These are phyloP conservation scores for Auricularia cornea DNA, from an alignment of 768 basidiomycete species.

Conservation along the genomic window DNA sequence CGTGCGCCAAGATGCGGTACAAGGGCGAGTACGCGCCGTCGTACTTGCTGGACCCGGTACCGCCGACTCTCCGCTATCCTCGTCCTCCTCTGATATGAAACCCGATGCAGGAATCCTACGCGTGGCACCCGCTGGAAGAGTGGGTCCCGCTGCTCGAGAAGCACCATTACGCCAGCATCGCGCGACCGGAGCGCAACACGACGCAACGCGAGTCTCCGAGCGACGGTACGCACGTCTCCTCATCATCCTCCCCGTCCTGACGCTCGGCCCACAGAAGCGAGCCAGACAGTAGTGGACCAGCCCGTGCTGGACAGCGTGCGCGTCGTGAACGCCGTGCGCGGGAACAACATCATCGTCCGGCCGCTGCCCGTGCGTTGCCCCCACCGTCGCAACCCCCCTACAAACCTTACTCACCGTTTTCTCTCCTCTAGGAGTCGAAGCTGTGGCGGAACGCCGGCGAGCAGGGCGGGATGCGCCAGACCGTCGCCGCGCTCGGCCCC, in stretches of 20 bases:
- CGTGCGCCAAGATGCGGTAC: constrained; percentile 92
- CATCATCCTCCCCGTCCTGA: too few relatives aligned
- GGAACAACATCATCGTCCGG: constrained; percentile 1
- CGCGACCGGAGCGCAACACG: constrained; percentile 37
- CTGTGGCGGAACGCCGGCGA: constrained; percentile 6
- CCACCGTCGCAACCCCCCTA: neutral
- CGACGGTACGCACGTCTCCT: neutral
- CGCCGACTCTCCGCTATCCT: constrained; percentile 10
- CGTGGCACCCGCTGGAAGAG: constrained; percentile 59
- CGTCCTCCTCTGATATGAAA: neutral
- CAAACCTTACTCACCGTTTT: neutral
- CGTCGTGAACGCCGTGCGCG: neutral
- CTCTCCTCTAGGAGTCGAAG: constrained; percentile 5
- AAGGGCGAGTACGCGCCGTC: constrained; percentile 92
- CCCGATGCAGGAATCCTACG: constrained; percentile 57
- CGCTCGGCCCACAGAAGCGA: too few relatives aligned
- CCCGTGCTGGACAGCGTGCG: constrained; percentile 4
- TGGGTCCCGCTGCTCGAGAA: constrained; percentile 57
- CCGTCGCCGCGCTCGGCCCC: constrained; percentile 12
- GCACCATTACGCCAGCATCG: constrained; percentile 63
- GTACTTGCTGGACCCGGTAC: constrained; percentile 77
- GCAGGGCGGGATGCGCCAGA: constrained; percentile 8
- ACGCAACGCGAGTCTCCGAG: neutral
- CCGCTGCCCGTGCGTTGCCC: constrained; percentile 4
- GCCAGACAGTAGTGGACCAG: neutral